phyloP scores from a whole-genome alignment of 768 basidiomycete species.

The Phlebiopsis gigantea region DNA sequence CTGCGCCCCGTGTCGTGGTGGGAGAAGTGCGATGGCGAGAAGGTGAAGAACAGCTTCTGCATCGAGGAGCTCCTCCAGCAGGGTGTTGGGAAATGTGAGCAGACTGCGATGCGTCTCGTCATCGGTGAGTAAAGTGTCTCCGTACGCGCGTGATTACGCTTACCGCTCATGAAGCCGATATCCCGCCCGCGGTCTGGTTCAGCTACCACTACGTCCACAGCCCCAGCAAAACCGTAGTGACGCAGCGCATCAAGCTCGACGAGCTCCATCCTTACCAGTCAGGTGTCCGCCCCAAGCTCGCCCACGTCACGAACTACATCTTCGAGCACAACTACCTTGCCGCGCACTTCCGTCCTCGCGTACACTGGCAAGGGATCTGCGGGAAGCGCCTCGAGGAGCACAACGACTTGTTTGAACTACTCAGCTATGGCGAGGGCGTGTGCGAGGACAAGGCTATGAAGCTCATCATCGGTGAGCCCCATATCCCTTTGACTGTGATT shows the following conservation, averaged over 20 bases:
- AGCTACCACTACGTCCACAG: slow-evolving; percentile 36
- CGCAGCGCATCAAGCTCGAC: slow-evolving; percentile 41
- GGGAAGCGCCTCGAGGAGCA: slow-evolving; percentile 29
- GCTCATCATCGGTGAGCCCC: slow-evolving; percentile 30
- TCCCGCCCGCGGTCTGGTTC: slow-evolving; percentile 38
- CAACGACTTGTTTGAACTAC: slow-evolving; percentile 21
- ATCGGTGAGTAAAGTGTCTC: slow-evolving; percentile 37
- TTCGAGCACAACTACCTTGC: slow-evolving; percentile 36
- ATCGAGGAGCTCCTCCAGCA: slow-evolving; percentile 33
- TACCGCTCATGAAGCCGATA: slow-evolving; percentile 29
- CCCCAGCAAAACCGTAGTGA: slow-evolving; percentile 26
- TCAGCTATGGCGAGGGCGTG: slow-evolving; percentile 28
- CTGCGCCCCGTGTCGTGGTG: slow-evolving; percentile 39
- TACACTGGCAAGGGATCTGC: slow-evolving; percentile 37
- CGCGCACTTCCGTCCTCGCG: slow-evolving; percentile 30
- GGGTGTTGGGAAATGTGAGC: slow-evolving; percentile 38
- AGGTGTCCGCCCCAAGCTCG: slow-evolving; percentile 24
- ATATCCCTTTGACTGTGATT: not conserved
- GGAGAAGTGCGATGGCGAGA: slow-evolving; percentile 35
- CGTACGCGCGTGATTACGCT: not conserved
- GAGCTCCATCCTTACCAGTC: slow-evolving; percentile 14
- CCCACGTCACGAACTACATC: slow-evolving; percentile 44
- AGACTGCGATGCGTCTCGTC: slow-evolving; percentile 39
- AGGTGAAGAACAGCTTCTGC: slow-evolving; percentile 29
- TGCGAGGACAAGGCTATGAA: slow-evolving; percentile 32